Percentiles rank a stretch among this genome's conserved stretches.
These are phyloP conservation scores for Quercus ilex DNA, from an alignment of 306 rosid species.

Conservation along the genomic window DNA sequence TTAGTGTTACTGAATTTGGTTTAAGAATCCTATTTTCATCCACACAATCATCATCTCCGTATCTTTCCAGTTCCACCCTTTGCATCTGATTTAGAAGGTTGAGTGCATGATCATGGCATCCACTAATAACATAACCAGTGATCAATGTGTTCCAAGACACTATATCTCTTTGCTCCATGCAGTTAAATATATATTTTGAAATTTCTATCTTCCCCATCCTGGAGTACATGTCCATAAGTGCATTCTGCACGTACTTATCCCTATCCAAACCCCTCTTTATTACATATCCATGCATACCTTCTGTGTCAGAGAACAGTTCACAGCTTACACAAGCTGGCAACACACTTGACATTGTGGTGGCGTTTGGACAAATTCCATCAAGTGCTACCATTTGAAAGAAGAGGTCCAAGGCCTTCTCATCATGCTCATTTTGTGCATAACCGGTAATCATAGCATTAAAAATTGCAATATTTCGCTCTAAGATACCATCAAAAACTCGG, in stretches of 20 bases:
- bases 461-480: conserved; percentile 42
- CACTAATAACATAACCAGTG: conserved; percentile 68
- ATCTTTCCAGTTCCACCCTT: conserved; percentile 17
- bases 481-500: conserved; percentile 46
- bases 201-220: conserved; percentile 55
- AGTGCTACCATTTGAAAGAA: conserved; percentile 57
- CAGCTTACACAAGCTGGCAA: conserved; percentile 66
- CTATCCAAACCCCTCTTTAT: conserved; percentile 54
- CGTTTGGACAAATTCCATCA: conserved; percentile 43
- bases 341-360: conserved; percentile 69
- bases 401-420: conserved; percentile 54
- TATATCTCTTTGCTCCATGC: conserved; percentile 49
- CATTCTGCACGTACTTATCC: conserved; percentile 75
- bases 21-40: conserved; percentile 36
- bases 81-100: conserved; percentile 60
- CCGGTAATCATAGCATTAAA: conserved; percentile 89
- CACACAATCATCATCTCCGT: conserved; percentile 16
- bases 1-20: conserved; percentile 79
- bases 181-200: conserved; percentile 50
- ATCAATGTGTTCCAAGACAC: conserved; percentile 91
- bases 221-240: conserved; percentile 81
- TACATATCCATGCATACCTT: conserved; percentile 64
- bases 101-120: conserved; percentile 56
- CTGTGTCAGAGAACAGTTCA: conserved; percentile 38
- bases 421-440: conserved; percentile 57